phyloP scores from a whole-genome alignment of 2,329 filamentous ascomycete species.

The Colletotrichum sp. region DNA sequence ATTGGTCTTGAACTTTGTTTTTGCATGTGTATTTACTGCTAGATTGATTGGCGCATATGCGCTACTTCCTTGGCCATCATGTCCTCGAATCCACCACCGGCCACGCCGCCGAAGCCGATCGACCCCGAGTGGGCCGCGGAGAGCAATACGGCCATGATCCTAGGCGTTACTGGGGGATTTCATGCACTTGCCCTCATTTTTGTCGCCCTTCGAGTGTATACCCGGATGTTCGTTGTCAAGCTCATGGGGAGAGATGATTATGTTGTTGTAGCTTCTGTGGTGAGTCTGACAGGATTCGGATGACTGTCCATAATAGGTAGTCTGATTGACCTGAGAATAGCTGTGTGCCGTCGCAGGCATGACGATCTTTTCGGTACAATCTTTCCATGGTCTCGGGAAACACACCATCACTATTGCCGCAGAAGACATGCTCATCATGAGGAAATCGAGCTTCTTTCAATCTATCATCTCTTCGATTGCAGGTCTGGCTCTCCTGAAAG shows the following conservation, averaged over 20 bases:
- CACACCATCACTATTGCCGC: conserved; percentile 41
- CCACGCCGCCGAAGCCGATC: background rate
- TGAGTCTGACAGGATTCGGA: conserved; percentile 16
- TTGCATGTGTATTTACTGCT: background rate
- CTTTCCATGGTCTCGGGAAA: conserved; percentile 49
- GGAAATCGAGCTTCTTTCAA: conserved; percentile 49
- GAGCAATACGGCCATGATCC: conserved; percentile 27
- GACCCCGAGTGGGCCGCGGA: conserved; percentile 28
- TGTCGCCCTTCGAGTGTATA: conserved; percentile 22
- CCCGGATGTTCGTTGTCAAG: conserved; percentile 23
- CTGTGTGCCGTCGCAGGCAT: conserved; percentile 30
- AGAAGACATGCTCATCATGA: conserved; percentile 37
- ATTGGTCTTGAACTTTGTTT: background rate
- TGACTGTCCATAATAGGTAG: no score
- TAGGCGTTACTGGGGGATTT: conserved; percentile 25
- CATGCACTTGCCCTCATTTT: conserved; percentile 26
- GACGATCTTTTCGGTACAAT: conserved; percentile 45
- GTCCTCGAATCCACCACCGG: background rate
- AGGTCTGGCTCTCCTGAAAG: conserved; percentile 23
- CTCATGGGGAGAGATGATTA: conserved; percentile 32
- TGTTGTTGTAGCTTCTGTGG: conserved; percentile 27
- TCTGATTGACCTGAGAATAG: conserved; percentile 16
- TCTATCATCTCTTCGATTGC: conserved; percentile 45
- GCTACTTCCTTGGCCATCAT: background rate
- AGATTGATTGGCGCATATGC: background rate